Evolutionary conservation across 257 asterid genomes (phyloP).

Genomic region (Salvia hispanica): DNA sequence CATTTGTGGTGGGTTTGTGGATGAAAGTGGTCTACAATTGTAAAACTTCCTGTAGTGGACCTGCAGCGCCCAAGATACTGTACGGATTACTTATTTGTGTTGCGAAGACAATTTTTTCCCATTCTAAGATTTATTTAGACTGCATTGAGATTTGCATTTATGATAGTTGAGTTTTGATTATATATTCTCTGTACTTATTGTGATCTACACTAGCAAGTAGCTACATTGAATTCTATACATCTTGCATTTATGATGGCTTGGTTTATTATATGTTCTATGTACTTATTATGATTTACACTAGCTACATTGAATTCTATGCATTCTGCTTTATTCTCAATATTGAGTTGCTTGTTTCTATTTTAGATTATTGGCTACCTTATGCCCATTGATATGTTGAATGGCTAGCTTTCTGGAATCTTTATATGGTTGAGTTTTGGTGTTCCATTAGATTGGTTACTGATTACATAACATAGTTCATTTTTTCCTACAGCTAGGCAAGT

Average conservation of each 20-base stretch:
- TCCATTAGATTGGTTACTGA: neutral
- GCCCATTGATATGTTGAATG: neutral
- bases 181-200: conserved; percentile 15
- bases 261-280: no score
- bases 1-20: conserved; percentile 37
- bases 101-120: conserved; percentile 32
- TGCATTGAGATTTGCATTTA: conserved; percentile 34
- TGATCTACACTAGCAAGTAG: neutral
- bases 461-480: no score
- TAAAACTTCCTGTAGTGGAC: conserved; percentile 37
- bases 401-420: neutral
- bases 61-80: conserved; percentile 42
- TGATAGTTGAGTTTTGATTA: conserved; percentile 21
- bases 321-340: neutral
- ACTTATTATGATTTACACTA: no score
- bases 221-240: conserved; percentile 15
- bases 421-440: neutral
- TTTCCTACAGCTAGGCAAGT: neutral
- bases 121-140: conserved; percentile 29
- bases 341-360: neutral
- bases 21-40: conserved; percentile 46
- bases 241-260: neutral
- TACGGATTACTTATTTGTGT: conserved; percentile 33
- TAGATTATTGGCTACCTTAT: neutral
- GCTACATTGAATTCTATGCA: no score